A percentile compares a stretch with the other conserved stretches of the same genome.
phyloP scores from a whole-genome alignment of 352 stramenopile genomes.

The Globisporangium abappressorium region DNA sequence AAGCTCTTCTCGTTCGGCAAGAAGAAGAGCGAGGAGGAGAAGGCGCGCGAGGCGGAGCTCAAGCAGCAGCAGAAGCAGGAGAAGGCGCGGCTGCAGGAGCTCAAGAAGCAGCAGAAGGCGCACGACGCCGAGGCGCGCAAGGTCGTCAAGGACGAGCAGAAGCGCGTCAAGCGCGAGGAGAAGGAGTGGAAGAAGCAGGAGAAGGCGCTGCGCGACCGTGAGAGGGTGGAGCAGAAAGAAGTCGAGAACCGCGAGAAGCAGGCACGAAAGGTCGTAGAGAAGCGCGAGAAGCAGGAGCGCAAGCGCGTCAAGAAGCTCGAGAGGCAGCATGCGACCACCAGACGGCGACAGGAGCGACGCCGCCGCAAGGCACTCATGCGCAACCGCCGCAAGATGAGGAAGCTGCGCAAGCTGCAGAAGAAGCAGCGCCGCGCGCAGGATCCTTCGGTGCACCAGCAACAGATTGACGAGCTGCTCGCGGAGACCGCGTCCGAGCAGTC shows the following conservation, averaged over 20 bases:
- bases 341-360: conserved; percentile 12
- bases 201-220: conserved; percentile 19
- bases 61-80: conserved; percentile 17
- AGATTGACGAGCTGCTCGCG: conserved; percentile 10
- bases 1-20: conserved; percentile 13
- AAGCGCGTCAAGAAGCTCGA: conserved; percentile 25
- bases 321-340: conserved; percentile 19
- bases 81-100: conserved; percentile 18
- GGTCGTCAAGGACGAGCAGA: conserved; percentile 14
- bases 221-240: conserved; percentile 16
- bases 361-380: conserved; percentile 11
- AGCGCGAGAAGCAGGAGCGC: conserved; percentile 14
- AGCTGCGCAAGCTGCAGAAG: conserved; percentile 14
- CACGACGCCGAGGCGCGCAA: conserved; percentile 9
- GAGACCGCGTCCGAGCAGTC: conserved; percentile 3
- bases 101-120: conserved; percentile 20
- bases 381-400: conserved; percentile 14
- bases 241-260: conserved; percentile 12
- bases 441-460: background rate
- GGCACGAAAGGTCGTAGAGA: conserved; percentile 17
- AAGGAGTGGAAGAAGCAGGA: conserved; percentile 19
- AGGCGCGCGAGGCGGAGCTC: conserved; percentile 7
- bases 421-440: conserved; percentile 14
- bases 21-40: conserved; percentile 14
- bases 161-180: conserved; percentile 12